Base-by-base conservation (phyloP, 805 yeast genomes). In the Dipodascus geniculatus region DNA sequence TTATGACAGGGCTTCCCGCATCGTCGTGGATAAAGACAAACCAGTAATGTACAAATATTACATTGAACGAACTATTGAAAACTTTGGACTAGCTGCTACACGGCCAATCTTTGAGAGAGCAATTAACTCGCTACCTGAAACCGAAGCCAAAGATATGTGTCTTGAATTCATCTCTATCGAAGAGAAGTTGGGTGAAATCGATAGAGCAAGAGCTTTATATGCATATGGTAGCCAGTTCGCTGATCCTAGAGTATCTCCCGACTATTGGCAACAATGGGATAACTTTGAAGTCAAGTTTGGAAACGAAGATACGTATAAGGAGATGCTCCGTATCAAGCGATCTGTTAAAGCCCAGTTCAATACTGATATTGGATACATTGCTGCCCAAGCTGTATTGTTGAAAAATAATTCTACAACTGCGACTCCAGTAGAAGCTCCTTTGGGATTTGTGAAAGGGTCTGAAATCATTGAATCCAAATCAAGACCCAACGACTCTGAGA, bases 221-320 rank as follows among this genome's bases (percentile, higher is more conserved):
- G 74, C 71, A 53, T 83, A 77, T 62, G 81, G 82, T 8, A 72
- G 78, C 1, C 74, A 75, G 52, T 63, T 68, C 54, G 61, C 67
- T 22, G 67, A 70, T 51, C 74, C 72, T 9, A 54, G 63, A 22
- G 58, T 64, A 23, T 20, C 53, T 3, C 22, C 28, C 6, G 65
- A 54, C 3, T 63, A 81, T 31, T 88, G 96, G 95, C 68, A 68
- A 1, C 65, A 67, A 24, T 90, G 96, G 95, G 82, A 82, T 53
- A 63, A 71, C 9, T 87, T 89, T 65, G 98, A 90, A 63, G 64
- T 85, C 33, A 72, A 76, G 14, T 59, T 78, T 64, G 98, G 98
- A 2, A 70, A 76, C 55, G 93, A 85, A 61, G 74, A 73, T 2
- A 78, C 85, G 0, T 88, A 78, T 65, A 87, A 85, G 60, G 83